phyloP scores from a whole-genome alignment of 2,329 filamentous ascomycete genomes.

The Ceratocystis destructans region DNA sequence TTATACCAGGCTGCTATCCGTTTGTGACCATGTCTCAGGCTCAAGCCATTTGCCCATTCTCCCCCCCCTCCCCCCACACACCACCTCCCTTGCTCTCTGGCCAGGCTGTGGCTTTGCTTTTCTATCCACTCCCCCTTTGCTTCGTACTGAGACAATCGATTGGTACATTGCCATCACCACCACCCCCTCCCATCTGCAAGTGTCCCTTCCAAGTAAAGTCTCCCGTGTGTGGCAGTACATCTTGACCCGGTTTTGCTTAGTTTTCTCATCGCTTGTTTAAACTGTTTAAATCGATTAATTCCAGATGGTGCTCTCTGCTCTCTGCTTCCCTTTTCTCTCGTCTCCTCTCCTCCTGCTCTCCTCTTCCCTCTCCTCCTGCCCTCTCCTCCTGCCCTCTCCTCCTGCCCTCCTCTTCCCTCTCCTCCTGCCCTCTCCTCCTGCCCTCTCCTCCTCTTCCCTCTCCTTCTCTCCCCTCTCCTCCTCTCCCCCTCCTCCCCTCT shows the following conservation, averaged over 20 bases:
- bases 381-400: too few species aligned
- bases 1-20: constrained; percentile 6
- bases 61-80: not conserved
- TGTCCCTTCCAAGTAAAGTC: constrained; percentile 28
- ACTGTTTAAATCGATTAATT: constrained; percentile 8
- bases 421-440: too few species aligned
- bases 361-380: not conserved
- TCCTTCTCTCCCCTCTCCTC: not conserved
- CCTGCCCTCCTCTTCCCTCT: too few species aligned
- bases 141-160: not conserved
- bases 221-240: constrained; percentile 24
- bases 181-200: not conserved
- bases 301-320: not conserved
- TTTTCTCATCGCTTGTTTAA: constrained; percentile 6
- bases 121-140: not conserved
- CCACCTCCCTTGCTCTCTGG: not conserved
- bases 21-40: not conserved
- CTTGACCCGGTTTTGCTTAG: not conserved
- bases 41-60: constrained; percentile 9
- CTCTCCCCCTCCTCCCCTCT: too few species aligned
- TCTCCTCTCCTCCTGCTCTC: not conserved
- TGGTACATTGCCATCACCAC: not conserved
- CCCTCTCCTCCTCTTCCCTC: too few species aligned
- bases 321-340: constrained; percentile 2
- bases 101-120: not conserved